Evolutionary conservation across 306 rosid species (phyloP), one percentile per base, ranked within the genome.

Genomic region (Spatholobus suberectus): DNA sequence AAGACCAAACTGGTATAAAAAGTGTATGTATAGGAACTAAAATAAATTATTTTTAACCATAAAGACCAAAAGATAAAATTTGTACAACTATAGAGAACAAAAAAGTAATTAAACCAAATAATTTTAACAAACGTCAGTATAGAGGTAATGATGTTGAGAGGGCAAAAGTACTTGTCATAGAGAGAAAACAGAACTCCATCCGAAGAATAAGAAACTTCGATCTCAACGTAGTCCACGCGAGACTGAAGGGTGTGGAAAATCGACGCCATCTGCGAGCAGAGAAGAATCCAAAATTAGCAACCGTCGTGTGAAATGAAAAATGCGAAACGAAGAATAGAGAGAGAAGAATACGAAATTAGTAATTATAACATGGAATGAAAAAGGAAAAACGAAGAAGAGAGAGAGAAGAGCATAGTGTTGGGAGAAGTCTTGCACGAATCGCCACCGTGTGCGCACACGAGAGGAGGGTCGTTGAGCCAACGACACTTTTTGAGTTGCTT

Each of bases 381-480:
- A 38, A 3, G 5, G 43, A 38, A 38, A 38, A 38, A 6, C 1
- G 8, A 9, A 51, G 58, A 5, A 27, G 26, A 32, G 52, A 26
- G 18, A 17, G 23, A 11, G 6, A 44, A 44, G 5, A 61, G 6
- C 77, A 94, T 97, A 1, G 98, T 92, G 91, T 92, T 94, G 21
- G 98, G 90, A 54, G 82, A 88, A 14, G 97, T 97, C 62, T 76
- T 85, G 23, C 87, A 83, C 1, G 98, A 92, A 86, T 94, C 97
- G 15, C 98, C 98, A 4, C 97, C 97, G 79, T 94, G 98, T 1
- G 98, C 98, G 78, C 98, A 94, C 2, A 94, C 86, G 34, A 94
- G 91, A 76, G 98, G 97, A 59, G 98, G 97, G 67, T 78, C 77
- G 4, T 70, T 69, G 8, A 94, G 73, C 98, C 98, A 94, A n/a